Percentiles rank a stretch among this genome's conserved stretches.
These are phyloP conservation scores for Candida sithepensis DNA, from an alignment of 805 yeast genomes.

Conservation along the genomic window DNA sequence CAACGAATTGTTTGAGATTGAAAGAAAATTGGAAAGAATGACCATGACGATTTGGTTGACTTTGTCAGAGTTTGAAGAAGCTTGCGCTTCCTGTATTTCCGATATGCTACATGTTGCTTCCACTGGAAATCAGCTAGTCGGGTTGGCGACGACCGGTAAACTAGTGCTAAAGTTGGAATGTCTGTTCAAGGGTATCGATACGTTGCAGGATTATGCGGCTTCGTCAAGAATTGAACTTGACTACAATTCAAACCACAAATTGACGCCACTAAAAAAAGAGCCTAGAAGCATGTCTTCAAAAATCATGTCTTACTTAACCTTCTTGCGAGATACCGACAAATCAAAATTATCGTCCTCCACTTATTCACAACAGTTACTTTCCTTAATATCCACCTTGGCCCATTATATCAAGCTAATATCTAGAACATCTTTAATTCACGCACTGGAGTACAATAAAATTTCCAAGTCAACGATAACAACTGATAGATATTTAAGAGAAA, in stretches of 20 bases:
- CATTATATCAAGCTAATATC: conserved; percentile 86
- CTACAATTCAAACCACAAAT: conserved; percentile 22
- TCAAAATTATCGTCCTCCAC: conserved; percentile 31
- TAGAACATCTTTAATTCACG: conserved; percentile 72
- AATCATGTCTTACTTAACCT: conserved; percentile 82
- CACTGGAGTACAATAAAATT: conserved; percentile 62
- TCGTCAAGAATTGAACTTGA: conserved; percentile 18
- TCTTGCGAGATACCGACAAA: conserved; percentile 58
- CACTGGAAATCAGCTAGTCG: conserved; percentile 61
- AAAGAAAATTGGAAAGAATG: conserved; percentile 56
- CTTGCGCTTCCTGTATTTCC: conserved; percentile 82
- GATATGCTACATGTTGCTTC: conserved; percentile 88
- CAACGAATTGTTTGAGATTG: conserved; percentile 50
- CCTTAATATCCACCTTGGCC: conserved; percentile 86
- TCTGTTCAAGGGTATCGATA: conserved; percentile 72
- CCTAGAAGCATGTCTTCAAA: conserved; percentile 89
- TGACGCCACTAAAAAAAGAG: conserved; percentile 46
- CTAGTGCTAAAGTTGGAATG: conserved; percentile 73
- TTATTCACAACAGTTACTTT: conserved; percentile 63
- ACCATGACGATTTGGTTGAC: conserved; percentile 78
- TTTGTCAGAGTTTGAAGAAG: conserved; percentile 85
- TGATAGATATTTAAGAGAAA: conserved; percentile 55
- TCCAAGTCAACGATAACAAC: conserved; percentile 58
- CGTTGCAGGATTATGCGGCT: conserved; percentile 25
- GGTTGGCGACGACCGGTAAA: conserved; percentile 65